Evolutionary conservation across 805 yeast species (phyloP).

Genomic region (Brettanomyces bruxellensis): DNA sequence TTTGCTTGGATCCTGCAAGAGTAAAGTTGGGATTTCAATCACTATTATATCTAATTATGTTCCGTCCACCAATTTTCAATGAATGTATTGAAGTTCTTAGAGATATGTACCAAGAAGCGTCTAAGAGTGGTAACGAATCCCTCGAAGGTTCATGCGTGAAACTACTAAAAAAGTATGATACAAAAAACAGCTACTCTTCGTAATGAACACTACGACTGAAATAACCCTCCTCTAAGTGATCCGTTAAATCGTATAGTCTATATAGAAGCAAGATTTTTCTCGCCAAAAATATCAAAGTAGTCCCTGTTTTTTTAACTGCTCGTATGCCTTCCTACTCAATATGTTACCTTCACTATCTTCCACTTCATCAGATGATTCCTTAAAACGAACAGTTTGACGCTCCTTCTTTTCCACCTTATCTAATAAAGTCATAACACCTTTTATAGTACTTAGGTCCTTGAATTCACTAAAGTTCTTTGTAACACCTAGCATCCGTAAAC

Average conservation of each 20-base stretch:
- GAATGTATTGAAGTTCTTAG: constrained; percentile 40
- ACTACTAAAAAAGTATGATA: constrained; percentile 38
- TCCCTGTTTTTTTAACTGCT: constrained; percentile 85
- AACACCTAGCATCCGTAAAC: constrained; percentile 69
- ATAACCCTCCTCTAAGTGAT: neutral
- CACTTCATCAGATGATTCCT: constrained; percentile 60
- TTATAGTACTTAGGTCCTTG: constrained; percentile 55
- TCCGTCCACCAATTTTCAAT: constrained; percentile 74
- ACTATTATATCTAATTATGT: constrained; percentile 75
- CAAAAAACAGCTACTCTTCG: constrained; percentile 1
- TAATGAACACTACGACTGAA: neutral
- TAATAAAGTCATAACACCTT: constrained; percentile 61
- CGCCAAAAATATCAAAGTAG: constrained; percentile 36
- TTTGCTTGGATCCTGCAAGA: constrained; percentile 83
- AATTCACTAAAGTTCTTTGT: constrained; percentile 37
- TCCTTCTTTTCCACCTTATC: constrained; percentile 30
- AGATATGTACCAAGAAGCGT: constrained; percentile 33
- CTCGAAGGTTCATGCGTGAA: constrained; percentile 37
- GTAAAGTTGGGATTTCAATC: constrained; percentile 74
- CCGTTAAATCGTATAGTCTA: neutral
- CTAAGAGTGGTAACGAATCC: constrained; percentile 32
- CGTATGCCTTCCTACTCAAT: constrained; percentile 73
- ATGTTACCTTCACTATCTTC: constrained; percentile 94
- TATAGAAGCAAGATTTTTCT: neutral
- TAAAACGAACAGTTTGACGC: constrained; percentile 29